These are phyloP conservation scores for Rhinocladiella mackenziei DNA, from an alignment of 2,329 filamentous ascomycete genomes.

Conservation along the genomic window DNA sequence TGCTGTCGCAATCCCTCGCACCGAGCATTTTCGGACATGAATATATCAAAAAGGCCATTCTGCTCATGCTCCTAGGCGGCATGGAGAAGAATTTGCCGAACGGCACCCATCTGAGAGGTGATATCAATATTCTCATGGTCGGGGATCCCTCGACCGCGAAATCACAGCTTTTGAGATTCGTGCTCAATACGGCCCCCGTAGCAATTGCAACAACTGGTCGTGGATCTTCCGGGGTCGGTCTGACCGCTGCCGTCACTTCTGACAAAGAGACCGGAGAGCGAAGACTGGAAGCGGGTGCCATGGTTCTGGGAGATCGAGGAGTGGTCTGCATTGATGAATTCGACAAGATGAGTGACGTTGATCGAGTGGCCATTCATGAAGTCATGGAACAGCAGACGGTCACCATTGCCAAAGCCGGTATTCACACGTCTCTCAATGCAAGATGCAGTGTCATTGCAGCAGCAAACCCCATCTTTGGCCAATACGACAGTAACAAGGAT, in stretches of 20 bases:
- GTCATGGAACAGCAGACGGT: conserved; percentile 99
- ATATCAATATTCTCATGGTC: conserved; percentile 99
- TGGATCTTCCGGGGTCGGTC: conserved; percentile 93
- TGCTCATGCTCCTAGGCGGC: conserved; percentile 90
- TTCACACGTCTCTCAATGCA: conserved; percentile 94
- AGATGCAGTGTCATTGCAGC: conserved; percentile 95
- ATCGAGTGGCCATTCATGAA: conserved; percentile 98
- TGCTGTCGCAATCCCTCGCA: conserved; percentile 88
- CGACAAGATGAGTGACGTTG: conserved; percentile 98
- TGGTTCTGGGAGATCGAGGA: conserved; percentile 95
- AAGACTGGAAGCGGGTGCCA: conserved; percentile 91
- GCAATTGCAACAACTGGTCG: conserved; percentile 96
- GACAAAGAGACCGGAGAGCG: conserved; percentile 98
- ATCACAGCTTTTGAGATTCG: conserved; percentile 94
- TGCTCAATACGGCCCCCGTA: conserved; percentile 91
- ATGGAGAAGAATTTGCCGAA: conserved; percentile 99
- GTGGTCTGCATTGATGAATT: conserved; percentile 99
- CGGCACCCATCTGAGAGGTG: conserved; percentile 92
- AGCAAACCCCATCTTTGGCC: conserved; percentile 95
- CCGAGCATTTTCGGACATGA: conserved; percentile 97
- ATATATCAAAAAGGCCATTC: conserved; percentile 94
- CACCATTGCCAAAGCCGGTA: conserved; percentile 96
- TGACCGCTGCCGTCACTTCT: conserved; percentile 91
- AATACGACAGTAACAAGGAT: conserved; percentile 98
- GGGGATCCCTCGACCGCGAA: conserved; percentile 98